phyloP scores from a whole-genome alignment of 495 filamentous ascomycete species.

The Hypoxylon lienhwacheense region DNA sequence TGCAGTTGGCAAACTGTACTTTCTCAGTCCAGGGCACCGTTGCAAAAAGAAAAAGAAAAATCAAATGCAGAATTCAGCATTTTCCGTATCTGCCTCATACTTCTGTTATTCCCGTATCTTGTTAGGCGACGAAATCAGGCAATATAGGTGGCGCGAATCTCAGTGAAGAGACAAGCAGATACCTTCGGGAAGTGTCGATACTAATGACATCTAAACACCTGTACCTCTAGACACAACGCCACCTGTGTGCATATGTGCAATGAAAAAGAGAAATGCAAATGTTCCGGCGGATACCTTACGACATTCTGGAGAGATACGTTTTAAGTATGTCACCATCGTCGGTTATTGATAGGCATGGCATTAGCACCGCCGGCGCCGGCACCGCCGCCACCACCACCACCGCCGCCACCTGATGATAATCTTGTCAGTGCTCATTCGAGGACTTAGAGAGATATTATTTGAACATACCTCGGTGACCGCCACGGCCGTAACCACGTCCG shows the following conservation, averaged over 20 bases:
- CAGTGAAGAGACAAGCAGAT: slow-evolving; percentile 24
- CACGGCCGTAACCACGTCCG: slow-evolving; percentile 58
- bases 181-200: slow-evolving; percentile 19
- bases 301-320: neutral
- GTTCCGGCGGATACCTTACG: slow-evolving; percentile 13
- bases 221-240: slow-evolving; percentile 41
- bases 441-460: neutral
- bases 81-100: neutral
- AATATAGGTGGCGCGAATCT: slow-evolving; percentile 18
- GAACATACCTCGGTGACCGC: slow-evolving; percentile 62
- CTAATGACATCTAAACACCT: slow-evolving; percentile 39
- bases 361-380: slow-evolving; percentile 48
- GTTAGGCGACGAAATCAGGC: slow-evolving; percentile 20
- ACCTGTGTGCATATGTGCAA: slow-evolving; percentile 39
- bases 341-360: slow-evolving; percentile 49
- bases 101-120: slow-evolving; percentile 8
- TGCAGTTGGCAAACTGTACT: slow-evolving; percentile 9
- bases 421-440: slow-evolving; percentile 19
- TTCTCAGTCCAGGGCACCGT: slow-evolving; percentile 1
- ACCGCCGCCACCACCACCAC: slow-evolving; percentile 39
- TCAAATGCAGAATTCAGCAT: slow-evolving; percentile 16
- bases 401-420: slow-evolving; percentile 24
- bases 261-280: slow-evolving; percentile 18
- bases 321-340: slow-evolving; percentile 47
- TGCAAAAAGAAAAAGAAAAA: slow-evolving; percentile 8